phyloP scores from a whole-genome alignment of 257 asterid species.

The Solanum chiquidenum region DNA sequence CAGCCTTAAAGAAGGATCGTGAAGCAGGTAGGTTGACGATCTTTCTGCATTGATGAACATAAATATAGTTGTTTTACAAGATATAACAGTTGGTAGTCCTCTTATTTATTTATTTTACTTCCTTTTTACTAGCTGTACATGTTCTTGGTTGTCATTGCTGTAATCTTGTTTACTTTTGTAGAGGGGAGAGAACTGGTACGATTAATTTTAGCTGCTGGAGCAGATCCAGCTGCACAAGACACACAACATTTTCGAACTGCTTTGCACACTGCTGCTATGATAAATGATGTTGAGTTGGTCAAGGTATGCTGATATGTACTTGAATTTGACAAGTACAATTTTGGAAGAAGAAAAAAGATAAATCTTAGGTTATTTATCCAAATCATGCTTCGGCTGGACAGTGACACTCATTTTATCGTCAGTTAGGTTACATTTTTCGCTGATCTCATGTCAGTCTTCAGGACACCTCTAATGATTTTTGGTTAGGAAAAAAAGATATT shows the following conservation, averaged over 20 bases:
- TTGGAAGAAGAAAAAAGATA: background rate
- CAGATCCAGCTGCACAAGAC: conserved; percentile 88
- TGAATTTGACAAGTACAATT: background rate
- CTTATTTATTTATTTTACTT: background rate
- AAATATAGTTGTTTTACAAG: background rate
- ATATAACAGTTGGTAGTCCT: background rate
- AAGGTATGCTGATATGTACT: conserved; percentile 44
- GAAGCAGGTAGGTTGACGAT: conserved; percentile 53
- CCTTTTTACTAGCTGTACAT: background rate
- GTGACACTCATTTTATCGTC: background rate
- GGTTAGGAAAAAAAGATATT: background rate
- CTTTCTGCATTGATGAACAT: background rate
- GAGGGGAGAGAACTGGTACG: conserved; percentile 89
- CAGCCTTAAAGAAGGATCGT: conserved; percentile 81
- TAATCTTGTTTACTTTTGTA: conserved; percentile 9
- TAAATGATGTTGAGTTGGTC: conserved; percentile 82
- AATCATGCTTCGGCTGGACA: background rate
- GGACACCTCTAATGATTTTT: background rate
- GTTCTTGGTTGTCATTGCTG: background rate
- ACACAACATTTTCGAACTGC: conserved; percentile 82
- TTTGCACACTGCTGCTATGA: conserved; percentile 93
- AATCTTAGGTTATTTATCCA: background rate
- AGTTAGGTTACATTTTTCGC: background rate
- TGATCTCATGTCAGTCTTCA: background rate
- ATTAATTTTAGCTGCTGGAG: conserved; percentile 81